A percentile compares a stretch with the other conserved stretches of the same genome.
Conservation (phyloP, 306 rosid species). For the Malus asiatica region DNA sequence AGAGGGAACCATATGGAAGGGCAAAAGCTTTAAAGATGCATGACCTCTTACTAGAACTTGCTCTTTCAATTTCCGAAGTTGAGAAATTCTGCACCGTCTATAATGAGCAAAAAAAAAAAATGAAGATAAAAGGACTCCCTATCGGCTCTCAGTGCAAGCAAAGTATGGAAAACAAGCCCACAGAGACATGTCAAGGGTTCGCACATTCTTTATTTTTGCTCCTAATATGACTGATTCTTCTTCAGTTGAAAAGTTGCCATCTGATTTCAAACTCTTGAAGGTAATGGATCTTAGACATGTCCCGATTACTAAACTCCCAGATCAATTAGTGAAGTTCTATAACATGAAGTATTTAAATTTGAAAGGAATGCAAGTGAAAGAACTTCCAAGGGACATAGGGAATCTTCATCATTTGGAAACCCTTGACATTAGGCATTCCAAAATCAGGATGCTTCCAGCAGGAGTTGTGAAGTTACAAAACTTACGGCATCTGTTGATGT, state of each 20-base stretch:
- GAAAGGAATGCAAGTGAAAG: background rate
- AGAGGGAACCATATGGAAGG: background rate
- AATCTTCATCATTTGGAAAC: constrained; percentile 9
- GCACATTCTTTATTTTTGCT: background rate
- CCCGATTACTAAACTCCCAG: background rate
- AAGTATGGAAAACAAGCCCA: background rate
- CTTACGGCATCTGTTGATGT: no score
- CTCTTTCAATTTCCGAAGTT: constrained; percentile 1
- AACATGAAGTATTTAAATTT: constrained; percentile 22
- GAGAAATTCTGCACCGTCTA: background rate
- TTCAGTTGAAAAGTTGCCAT: background rate
- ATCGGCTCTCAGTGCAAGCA: background rate
- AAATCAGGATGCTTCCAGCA: no score
- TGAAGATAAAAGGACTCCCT: background rate
- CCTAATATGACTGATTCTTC: background rate
- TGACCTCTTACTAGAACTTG: constrained; percentile 12
- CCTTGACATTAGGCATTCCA: no score
- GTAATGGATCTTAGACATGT: constrained; percentile 9
- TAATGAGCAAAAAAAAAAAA: background rate
- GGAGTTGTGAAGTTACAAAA: no score
- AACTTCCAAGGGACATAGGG: constrained; percentile 13
- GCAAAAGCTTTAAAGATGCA: constrained; percentile 2
- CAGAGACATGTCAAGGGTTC: background rate
- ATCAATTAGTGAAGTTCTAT: background rate
- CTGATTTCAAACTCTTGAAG: constrained; percentile 1